Base-by-base conservation (phyloP, 495 filamentous ascomycete species). In the Xylaria bambusicola region DNA sequence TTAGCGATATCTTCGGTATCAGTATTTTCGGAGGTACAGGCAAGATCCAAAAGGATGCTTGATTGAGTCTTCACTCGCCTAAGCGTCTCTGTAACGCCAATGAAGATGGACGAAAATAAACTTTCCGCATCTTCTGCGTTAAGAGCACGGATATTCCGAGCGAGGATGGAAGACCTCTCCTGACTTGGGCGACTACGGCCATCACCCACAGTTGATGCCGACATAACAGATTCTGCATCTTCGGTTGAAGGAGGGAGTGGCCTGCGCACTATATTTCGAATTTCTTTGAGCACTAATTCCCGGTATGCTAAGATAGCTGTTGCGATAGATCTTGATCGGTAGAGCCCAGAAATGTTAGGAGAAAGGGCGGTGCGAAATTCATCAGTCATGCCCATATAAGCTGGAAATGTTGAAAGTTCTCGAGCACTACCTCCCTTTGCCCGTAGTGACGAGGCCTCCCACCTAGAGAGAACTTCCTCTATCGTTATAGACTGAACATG, bases 31-130 rank as follows among this genome's bases (percentile, higher is more conserved):
- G 88, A 71, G n/a, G 81, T 82, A 65, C 88, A 91, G 3, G 89
- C 91, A 40, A 92, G 84, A 69, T 93, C 90, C 10, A 94, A 75
- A 10, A 94, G 77, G 24, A 93, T 80, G 68, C 93, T 94, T 12
- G 90, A 87, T 66, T 94, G 90, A 18, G 88, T 85, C 27, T 86
- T 85, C 12, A 94, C 74, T 65, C 90, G 78, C 49, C 90, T 78
- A 47, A 93, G 68, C 1, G 86, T 84, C 67, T 94, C 90, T 24
- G 89, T 88, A 29, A 92, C 84, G 7, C 84, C 81, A 1, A 87
- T 84, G 66, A 92, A 94, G 13, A 89, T 84, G 26, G 79, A 83
- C 18, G 82, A 76, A 5, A 92, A 75, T 70, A 94, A 81, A 24
- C 80, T 75, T 72, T 94, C 90, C 0, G 90, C 87, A 77, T 87